Evolutionary conservation across 768 basidiomycete genomes (phyloP).

Genomic region (Rhizopogon sp.): DNA sequence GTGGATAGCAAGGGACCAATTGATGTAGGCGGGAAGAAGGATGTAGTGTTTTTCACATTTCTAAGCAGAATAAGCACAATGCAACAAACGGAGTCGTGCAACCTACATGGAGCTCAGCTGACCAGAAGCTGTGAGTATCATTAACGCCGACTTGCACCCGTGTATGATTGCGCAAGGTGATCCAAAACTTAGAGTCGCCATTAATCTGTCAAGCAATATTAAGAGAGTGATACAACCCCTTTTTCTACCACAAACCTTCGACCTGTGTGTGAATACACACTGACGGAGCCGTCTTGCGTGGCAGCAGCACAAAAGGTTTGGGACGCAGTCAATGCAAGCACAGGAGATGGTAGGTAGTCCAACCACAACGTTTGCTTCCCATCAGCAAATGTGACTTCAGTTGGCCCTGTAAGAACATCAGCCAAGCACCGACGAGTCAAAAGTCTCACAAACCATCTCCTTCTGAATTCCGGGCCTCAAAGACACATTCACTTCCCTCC

Average conservation of each 20-base stretch:
- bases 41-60: constrained; percentile 66
- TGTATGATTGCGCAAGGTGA: constrained; percentile 67
- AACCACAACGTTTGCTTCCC: constrained; percentile 80
- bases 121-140: constrained; percentile 71
- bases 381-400: constrained; percentile 62
- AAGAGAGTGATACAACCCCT: background rate
- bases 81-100: background rate
- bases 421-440: background rate
- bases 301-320: constrained; percentile 68
- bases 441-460: constrained; percentile 42
- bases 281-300: constrained; percentile 74
- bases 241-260: constrained; percentile 51
- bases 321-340: constrained; percentile 63
- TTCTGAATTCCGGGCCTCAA: constrained; percentile 80
- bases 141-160: constrained; percentile 55
- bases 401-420: constrained; percentile 37
- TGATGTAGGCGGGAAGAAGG: constrained; percentile 62
- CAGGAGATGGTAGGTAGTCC: constrained; percentile 78
- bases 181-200: constrained; percentile 73
- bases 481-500: constrained; percentile 60
- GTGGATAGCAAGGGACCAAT: constrained; percentile 53
- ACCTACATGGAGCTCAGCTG: constrained; percentile 72
- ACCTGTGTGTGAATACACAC: constrained; percentile 80
- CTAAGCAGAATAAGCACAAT: constrained; percentile 35
- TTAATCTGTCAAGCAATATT: constrained; percentile 42